phyloP scores from a whole-genome alignment of 805 yeast genomes.

The Ogataea siamensis region DNA sequence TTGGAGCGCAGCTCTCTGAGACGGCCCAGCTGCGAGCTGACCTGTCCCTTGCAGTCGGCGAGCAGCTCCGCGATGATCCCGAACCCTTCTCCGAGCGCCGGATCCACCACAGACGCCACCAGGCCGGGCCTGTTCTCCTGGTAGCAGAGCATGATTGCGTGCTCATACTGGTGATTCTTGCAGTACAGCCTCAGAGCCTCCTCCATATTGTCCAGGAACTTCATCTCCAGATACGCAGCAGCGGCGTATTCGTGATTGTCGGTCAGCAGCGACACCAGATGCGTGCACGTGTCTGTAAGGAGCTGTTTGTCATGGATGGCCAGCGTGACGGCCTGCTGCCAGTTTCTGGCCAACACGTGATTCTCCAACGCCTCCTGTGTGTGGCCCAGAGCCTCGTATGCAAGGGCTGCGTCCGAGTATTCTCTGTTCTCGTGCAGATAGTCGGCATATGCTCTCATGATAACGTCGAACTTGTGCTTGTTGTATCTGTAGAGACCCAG shows the following conservation, averaged over 20 bases:
- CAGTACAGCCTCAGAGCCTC: conserved; percentile 69
- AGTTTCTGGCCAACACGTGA: conserved; percentile 66
- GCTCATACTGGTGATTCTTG: conserved; percentile 69
- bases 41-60: conserved; percentile 90
- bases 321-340: conserved; percentile 81
- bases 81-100: conserved; percentile 81
- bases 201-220: conserved; percentile 57
- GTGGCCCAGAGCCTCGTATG: conserved; percentile 66
- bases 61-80: conserved; percentile 82
- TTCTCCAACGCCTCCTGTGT: conserved; percentile 63
- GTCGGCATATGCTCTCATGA: conserved; percentile 63
- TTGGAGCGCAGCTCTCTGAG: conserved; percentile 81
- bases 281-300: conserved; percentile 49
- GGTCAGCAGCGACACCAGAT: conserved; percentile 55
- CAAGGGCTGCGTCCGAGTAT: conserved; percentile 73
- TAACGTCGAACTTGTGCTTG: conserved; percentile 47
- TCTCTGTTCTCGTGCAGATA: conserved; percentile 53
- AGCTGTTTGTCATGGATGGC: conserved; percentile 43
- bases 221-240: conserved; percentile 73
- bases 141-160: conserved; percentile 66
- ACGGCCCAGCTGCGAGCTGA: conserved; percentile 77
- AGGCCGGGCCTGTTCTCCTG: conserved; percentile 44
- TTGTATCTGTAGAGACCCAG: conserved; percentile 60
- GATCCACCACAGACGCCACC: conserved; percentile 61
- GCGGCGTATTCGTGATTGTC: conserved; percentile 73